Evolutionary conservation across 2,329 filamentous ascomycete genomes (phyloP).

Genomic region (Pestalotiopsis sp.): DNA sequence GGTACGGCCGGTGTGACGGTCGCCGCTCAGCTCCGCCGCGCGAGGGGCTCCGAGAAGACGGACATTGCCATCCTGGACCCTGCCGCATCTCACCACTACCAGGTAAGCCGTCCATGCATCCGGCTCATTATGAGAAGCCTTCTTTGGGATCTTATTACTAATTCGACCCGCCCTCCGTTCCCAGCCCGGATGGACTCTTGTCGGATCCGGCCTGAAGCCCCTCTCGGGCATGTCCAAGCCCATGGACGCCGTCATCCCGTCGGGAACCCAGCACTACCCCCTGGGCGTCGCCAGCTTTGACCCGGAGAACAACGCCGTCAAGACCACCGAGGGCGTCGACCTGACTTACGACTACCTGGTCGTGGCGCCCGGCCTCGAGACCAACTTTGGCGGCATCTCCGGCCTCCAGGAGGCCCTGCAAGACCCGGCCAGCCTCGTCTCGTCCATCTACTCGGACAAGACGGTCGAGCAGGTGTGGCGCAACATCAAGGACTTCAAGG

Average conservation of each 20-base stretch:
- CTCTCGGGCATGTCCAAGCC: conserved; percentile 30
- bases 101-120: conserved; percentile 19
- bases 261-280: conserved; percentile 37
- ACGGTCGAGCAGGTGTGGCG: conserved; percentile 37
- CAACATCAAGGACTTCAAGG: conserved; percentile 37
- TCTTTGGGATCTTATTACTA: not conserved
- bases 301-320: conserved; percentile 37
- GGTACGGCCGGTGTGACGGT: conserved; percentile 67
- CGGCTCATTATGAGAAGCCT: not conserved
- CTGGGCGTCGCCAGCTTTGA: conserved; percentile 35
- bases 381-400: conserved; percentile 35
- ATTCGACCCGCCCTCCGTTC: not conserved
- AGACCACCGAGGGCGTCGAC: conserved; percentile 35
- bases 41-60: conserved; percentile 28
- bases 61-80: conserved; percentile 40
- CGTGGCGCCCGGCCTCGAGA: conserved; percentile 39
- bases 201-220: conserved; percentile 36
- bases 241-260: conserved; percentile 32
- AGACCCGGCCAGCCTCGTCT: conserved; percentile 35
- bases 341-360: conserved; percentile 40
- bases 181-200: conserved; percentile 40
- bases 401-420: conserved; percentile 36
- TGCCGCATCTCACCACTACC: conserved; percentile 36
- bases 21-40: conserved; percentile 65
- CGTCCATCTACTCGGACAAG: conserved; percentile 40